Conservation (phyloP, 106 monocot species). For the Dactylorhiza incarnata region DNA sequence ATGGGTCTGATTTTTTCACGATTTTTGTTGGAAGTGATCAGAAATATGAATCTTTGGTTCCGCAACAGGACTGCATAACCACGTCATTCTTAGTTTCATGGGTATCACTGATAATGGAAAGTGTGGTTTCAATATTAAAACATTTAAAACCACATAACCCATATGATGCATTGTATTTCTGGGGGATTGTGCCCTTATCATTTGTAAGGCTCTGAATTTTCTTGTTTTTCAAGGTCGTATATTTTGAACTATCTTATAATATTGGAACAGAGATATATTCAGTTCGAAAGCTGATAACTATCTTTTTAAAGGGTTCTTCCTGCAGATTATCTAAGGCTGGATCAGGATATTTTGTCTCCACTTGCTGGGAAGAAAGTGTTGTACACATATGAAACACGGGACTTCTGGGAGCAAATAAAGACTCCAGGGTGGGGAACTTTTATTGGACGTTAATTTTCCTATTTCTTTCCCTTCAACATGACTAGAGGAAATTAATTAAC, state of each 20-base stretch:
- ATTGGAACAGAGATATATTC: neutral
- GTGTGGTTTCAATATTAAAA: neutral
- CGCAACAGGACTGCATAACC: neutral
- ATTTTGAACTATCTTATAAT: conserved; percentile 1
- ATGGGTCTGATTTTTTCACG: no score
- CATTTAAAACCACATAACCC: neutral
- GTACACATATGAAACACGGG: conserved; percentile 83
- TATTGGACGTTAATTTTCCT: neutral
- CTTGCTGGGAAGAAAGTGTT: conserved; percentile 91
- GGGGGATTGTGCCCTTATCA: neutral
- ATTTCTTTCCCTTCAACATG: neutral
- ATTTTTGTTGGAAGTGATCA: neutral
- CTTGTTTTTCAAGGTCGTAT: neutral
- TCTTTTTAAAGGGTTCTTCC: conserved; percentile 64
- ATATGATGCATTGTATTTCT: neutral
- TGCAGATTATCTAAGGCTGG: conserved; percentile 85
- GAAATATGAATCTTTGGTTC: neutral
- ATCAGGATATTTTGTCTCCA: conserved; percentile 97
- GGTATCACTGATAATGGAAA: neutral
- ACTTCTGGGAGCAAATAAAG: conserved; percentile 98
- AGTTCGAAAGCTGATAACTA: conserved; percentile 9
- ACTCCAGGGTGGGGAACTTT: conserved; percentile 65
- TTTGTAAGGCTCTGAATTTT: neutral
- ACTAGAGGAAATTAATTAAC: conserved; percentile 1
- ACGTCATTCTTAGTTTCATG: neutral